Evolutionary conservation across 2,329 filamentous ascomycete genomes (phyloP).

Genomic region (Cladophialophora immunda): DNA sequence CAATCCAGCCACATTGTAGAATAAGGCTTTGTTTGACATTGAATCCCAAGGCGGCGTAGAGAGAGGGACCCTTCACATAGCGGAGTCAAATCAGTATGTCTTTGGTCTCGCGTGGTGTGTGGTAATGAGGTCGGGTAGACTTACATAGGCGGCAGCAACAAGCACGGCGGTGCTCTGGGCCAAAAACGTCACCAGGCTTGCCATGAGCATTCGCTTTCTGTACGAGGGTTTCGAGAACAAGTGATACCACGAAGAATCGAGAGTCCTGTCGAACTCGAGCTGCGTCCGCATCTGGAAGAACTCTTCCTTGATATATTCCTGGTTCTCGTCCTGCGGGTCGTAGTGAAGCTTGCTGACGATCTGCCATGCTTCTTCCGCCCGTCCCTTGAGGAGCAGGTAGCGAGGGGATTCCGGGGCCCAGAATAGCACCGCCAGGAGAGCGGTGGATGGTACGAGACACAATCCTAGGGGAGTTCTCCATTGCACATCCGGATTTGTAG

Average conservation of each 20-base stretch:
- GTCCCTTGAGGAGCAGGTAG: slow-evolving; percentile 27
- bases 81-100: background rate
- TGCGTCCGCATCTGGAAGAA: slow-evolving; percentile 34
- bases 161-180: slow-evolving; percentile 43
- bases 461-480: slow-evolving; percentile 16
- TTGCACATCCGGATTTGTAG: slow-evolving; percentile 10
- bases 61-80: slow-evolving; percentile 49
- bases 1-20: slow-evolving; percentile 11
- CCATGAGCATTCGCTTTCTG: slow-evolving; percentile 22
- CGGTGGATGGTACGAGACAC: background rate
- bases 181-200: slow-evolving; percentile 6
- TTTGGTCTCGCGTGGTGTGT: background rate
- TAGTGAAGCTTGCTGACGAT: slow-evolving; percentile 21
- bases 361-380: slow-evolving; percentile 24
- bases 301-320: slow-evolving; percentile 25
- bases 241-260: slow-evolving; percentile 12
- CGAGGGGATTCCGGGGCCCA: slow-evolving; percentile 27
- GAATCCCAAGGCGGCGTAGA: slow-evolving; percentile 57
- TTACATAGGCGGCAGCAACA: slow-evolving; percentile 49
- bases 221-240: slow-evolving; percentile 22
- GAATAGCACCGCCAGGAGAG: slow-evolving; percentile 2
- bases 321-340: slow-evolving; percentile 11
- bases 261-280: slow-evolving; percentile 16
- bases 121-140: background rate
- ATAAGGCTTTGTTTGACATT: slow-evolving; percentile 40